Evolutionary conservation across 2,329 filamentous ascomycete genomes (phyloP), one percentile per base, ranked within the genome.

Genomic region (Ambrosiella cleistominuta): DNA sequence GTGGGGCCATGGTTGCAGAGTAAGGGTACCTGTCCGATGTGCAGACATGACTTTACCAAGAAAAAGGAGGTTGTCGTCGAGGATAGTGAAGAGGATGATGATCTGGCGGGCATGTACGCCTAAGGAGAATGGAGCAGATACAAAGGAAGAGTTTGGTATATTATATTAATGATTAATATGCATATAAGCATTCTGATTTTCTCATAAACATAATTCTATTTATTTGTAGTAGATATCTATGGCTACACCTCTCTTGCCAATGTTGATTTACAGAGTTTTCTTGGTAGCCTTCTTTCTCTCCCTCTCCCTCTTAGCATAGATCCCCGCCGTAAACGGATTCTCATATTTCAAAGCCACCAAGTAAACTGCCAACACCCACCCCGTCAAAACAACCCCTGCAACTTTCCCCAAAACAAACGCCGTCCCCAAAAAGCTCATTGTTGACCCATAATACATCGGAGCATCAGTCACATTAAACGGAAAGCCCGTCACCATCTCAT

Each of bases 401-500:
- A 89, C 89, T 72, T 89, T 93, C 58, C 87, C 89, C 66, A 83
- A 88, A 68, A 88, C 81, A 60, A 98, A 72, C 4, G 91, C 88
- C 1, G 85, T 86, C 27, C 88, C 93, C 59, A 97, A 72, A 72
- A 98, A 98, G 72, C 85, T 91, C 78, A 95, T 77, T 27, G 91
- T 93, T 62, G 84, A 88, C 60, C 93, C 93, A 74, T 89, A 86
- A 75, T 98, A 98, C 93, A 98, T 98, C 62, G 93, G 93, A 56
- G 88, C 85, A 63, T 82, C 80, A 57, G 85, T 90, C 61, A 97
- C 78, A 70, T 86, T 97, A 78, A 98, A 98, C 1, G 93, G 93
- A 69, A 98, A 98, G 12, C 87, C 85, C 11, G 89, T 95, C 56
- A 98, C 90, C 66, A 91, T 91, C 64, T 85, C 75, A 68, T 97